These are phyloP conservation scores for Mucor plumbeus DNA, from an alignment of 371 early-diverging fungal genomes.

Conservation along the genomic window DNA sequence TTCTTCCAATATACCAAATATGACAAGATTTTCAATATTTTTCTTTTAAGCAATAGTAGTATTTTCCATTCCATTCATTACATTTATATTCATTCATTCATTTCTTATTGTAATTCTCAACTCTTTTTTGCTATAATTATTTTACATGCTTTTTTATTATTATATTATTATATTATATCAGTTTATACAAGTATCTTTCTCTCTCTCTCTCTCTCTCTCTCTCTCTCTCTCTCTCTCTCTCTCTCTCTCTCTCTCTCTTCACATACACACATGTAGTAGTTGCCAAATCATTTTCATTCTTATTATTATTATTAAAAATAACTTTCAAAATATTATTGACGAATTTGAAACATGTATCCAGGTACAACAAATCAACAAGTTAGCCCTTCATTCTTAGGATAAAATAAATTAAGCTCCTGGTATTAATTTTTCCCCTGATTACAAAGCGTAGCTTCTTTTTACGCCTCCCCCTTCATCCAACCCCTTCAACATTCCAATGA, in stretches of 20 bases:
- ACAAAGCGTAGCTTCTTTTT: neutral
- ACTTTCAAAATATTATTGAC: constrained; percentile 3
- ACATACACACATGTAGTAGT: neutral
- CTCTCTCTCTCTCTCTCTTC: neutral
- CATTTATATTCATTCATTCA: constrained; percentile 3
- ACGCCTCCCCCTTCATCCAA: neutral
- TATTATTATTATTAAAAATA: constrained; percentile 1
- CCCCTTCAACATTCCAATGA: constrained; percentile 3
- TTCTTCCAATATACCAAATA: neutral
- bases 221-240: neutral
- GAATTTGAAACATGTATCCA: constrained; percentile 2
- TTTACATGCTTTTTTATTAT: constrained; percentile 13
- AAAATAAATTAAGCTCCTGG: neutral
- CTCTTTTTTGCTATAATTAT: constrained; percentile 2
- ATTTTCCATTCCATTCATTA: constrained; percentile 13
- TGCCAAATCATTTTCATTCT: neutral
- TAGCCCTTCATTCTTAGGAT: neutral
- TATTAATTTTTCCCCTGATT: too few relatives aligned
- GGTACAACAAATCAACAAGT: neutral
- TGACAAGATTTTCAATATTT: neutral
- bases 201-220: neutral
- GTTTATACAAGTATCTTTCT: neutral
- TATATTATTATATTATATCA: constrained; percentile 4
- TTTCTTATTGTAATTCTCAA: constrained; percentile 9
- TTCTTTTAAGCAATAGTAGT: neutral